A percentile compares a stretch with the other conserved stretches of the same genome.
Evolutionary conservation across 345 rosid genomes (phyloP).

Genomic region (Arabidopsis thaliana): TAIR10.1 NC_003070.9:2658001-2658500

Average conservation of each 20-base stretch:
- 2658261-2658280: background rate
- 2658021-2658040: background rate
- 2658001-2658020: no score
- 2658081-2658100: background rate
- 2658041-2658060: background rate
- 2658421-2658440: background rate
- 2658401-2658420: background rate
- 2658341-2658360: background rate
- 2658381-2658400: background rate
- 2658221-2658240: no score
- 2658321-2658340: background rate
- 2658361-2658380: background rate
- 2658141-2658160: no score
- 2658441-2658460: background rate
- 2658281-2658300: background rate
- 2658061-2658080: no score
- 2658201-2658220: background rate
- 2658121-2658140: no score
- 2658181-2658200: background rate
- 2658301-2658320: background rate
- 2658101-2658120: background rate
- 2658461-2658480: background rate
- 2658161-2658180: no score
- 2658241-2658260: no score
- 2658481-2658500: constrained; percentile 2